Percentiles rank a stretch among this genome's conserved stretches.
Evolutionary conservation across 116 monocot genomes (phyloP).

Genomic region (Dioscorea cayenensis): DNA sequence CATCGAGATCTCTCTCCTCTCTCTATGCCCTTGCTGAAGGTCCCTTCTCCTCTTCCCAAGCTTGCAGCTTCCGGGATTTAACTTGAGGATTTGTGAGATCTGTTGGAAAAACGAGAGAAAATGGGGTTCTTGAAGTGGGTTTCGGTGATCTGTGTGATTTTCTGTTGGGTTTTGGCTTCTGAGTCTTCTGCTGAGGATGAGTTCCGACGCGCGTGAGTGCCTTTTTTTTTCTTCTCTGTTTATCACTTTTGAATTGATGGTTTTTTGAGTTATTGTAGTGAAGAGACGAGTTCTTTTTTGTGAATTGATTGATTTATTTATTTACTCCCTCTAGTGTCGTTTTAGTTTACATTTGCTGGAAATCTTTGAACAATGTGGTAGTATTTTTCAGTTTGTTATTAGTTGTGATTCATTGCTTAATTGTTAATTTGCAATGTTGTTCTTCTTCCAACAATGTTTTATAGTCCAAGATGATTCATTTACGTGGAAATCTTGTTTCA

Average conservation of each 20-base stretch:
- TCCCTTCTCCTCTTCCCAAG: not conserved
- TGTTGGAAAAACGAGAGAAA: not conserved
- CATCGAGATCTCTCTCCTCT: not conserved
- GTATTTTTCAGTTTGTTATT: too few species aligned
- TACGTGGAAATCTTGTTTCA: too few species aligned
- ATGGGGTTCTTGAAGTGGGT: constrained; percentile 12
- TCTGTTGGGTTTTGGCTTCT: constrained; percentile 10
- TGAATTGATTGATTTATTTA: not conserved
- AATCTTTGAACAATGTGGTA: too few species aligned
- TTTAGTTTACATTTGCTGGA: too few species aligned
- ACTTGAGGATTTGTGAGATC: not conserved
- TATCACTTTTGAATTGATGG: not conserved
- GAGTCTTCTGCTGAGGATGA: constrained; percentile 24
- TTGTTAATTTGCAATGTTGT: too few species aligned
- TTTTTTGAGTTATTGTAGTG: not conserved
- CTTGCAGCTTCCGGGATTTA: not conserved
- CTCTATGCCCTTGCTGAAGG: not conserved
- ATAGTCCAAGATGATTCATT: too few species aligned
- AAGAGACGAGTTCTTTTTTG: not conserved
- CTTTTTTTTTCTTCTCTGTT: not conserved
- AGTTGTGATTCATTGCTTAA: too few species aligned
- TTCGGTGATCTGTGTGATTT: constrained; percentile 12
- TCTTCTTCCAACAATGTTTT: too few species aligned
- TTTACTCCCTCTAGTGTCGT: not conserved
- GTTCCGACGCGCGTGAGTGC: constrained; percentile 59